Evolutionary conservation across 768 basidiomycete species (phyloP), one percentile per base, ranked within the genome.

Genomic region (Mycena galopus): DNA sequence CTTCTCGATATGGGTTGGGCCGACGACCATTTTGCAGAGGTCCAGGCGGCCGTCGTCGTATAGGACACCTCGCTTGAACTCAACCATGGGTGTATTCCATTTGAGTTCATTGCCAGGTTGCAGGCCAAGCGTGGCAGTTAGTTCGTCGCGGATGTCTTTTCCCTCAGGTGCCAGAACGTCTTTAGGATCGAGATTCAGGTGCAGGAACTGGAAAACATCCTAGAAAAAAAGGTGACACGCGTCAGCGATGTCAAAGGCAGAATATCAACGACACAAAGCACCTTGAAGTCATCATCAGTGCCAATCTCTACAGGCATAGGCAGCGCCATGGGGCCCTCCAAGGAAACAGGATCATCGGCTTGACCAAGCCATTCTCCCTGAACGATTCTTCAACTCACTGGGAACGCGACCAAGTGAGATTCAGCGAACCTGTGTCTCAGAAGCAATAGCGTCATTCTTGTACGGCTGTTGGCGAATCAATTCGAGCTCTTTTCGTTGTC

Each of bases 21-120:
- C 75, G 16, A 76, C 65, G 4, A 76, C 72, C 73, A 71, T 74
- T 51, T 76, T 76, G 69, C 75, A 76, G 55, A 76, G 68, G n/a
- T 76, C 75, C 0, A 76, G 55, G 5, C 75, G 67, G 3, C 72
- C 68, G 25, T 76, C 75, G 4, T 70, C 66, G 61, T 76, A 76
- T n/a, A 76, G 65, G 27, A 74, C 69, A 32, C 75, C 75, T 4
- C 69, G 68, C 32, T 73, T 71, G 69, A 76, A 76, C 63, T 76
- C 75, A 37, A 76, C 61, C 72, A 73, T 71, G 23, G 72, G 72
- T 14, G 68, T 74, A 11, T 60, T 62, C 65, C 65, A 72, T 51
- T 72, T 72, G 55, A 67, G n/a, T 21, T 72, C 71, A 1, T 39
- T 14, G 42, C 72, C 72, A 21, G 62, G 47, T 37, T 69, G 47